Evolutionary conservation across 2,329 filamentous ascomycete genomes (phyloP).

Genomic region (Canariomyces notabilis): DNA sequence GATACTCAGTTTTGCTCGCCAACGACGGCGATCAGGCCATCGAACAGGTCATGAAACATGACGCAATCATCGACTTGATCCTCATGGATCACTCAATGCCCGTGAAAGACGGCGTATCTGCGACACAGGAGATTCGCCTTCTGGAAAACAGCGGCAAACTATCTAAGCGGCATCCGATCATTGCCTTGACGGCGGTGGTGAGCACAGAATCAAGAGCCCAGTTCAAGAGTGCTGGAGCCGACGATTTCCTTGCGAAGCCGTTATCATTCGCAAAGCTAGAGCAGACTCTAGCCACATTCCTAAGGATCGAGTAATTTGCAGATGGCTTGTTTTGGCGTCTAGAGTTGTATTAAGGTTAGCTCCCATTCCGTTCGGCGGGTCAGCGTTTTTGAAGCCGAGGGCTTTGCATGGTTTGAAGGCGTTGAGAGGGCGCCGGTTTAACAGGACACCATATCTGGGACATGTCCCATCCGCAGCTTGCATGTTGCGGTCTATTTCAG

Average conservation of each 20-base stretch:
- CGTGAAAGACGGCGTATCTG: slow-evolving; percentile 3
- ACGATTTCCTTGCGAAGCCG: slow-evolving; percentile 6
- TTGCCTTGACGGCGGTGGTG: slow-evolving; percentile 6
- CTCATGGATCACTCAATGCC: slow-evolving; percentile 7
- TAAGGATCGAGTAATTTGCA: slow-evolving; percentile 4
- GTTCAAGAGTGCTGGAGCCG: slow-evolving; percentile 6
- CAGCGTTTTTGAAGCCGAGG: too few relatives aligned
- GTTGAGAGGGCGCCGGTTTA: too few relatives aligned
- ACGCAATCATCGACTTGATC: slow-evolving; percentile 2
- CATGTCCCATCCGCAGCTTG: too few relatives aligned
- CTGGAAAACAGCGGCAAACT: slow-evolving; percentile 1
- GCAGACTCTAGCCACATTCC: slow-evolving; percentile 2
- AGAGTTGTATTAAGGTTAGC: too few relatives aligned
- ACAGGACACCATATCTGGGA: too few relatives aligned
- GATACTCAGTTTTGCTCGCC: slow-evolving; percentile 2
- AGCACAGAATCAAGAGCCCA: slow-evolving; percentile 5
- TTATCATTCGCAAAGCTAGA: slow-evolving; percentile 4
- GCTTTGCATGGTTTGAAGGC: too few relatives aligned
- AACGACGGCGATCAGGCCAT: slow-evolving; percentile 2
- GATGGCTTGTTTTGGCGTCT: too few relatives aligned
- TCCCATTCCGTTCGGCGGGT: too few relatives aligned
- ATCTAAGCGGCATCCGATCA: slow-evolving; percentile 3
- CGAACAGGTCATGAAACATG: slow-evolving; percentile 2
- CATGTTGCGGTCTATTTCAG: too few relatives aligned
- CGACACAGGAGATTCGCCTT: slow-evolving; percentile 2